Conservation (phyloP, 805 yeast species). For the Hyphopichia homilentoma region DNA sequence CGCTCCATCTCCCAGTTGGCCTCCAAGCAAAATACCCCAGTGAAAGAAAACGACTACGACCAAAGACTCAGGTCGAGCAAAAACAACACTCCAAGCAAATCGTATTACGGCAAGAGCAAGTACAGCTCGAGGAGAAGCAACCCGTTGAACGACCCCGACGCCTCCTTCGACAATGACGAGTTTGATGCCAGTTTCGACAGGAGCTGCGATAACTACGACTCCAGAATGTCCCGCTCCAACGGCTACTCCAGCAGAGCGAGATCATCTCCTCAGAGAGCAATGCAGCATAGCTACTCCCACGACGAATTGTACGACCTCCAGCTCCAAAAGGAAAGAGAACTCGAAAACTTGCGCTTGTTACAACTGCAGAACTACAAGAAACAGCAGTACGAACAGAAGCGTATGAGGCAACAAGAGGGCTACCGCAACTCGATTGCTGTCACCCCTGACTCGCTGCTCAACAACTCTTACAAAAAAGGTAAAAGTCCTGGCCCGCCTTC, state of each 20-base stretch:
- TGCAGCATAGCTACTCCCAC: conserved; percentile 4
- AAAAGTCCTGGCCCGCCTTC: no score
- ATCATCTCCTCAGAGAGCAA: conserved; percentile 8
- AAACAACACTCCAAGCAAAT: conserved; percentile 3
- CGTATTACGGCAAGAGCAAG: conserved; percentile 6
- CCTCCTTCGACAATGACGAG: conserved; percentile 16
- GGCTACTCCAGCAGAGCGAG: conserved; percentile 8
- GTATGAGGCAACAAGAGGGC: conserved; percentile 9
- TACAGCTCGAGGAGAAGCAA: conserved; percentile 8
- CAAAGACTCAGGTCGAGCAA: conserved; percentile 9
- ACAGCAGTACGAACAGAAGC: conserved; percentile 9
- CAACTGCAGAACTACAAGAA: conserved; percentile 28
- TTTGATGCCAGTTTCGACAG: conserved; percentile 19
- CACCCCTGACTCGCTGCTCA: conserved; percentile 2
- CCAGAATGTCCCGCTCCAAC: background rate
- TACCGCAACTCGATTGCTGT: conserved; percentile 10
- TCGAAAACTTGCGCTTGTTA: conserved; percentile 24
- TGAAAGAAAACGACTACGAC: conserved; percentile 5
- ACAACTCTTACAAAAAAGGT: conserved; percentile 5
- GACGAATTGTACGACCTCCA: conserved; percentile 9
- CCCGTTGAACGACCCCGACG: conserved; percentile 8
- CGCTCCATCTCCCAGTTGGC: conserved; percentile 10
- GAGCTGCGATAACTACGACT: conserved; percentile 16
- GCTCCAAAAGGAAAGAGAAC: conserved; percentile 21
- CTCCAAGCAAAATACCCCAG: conserved; percentile 9